Conservation (phyloP, 2,329 filamentous ascomycete genomes). For the Graphilbum fragrans region DNA sequence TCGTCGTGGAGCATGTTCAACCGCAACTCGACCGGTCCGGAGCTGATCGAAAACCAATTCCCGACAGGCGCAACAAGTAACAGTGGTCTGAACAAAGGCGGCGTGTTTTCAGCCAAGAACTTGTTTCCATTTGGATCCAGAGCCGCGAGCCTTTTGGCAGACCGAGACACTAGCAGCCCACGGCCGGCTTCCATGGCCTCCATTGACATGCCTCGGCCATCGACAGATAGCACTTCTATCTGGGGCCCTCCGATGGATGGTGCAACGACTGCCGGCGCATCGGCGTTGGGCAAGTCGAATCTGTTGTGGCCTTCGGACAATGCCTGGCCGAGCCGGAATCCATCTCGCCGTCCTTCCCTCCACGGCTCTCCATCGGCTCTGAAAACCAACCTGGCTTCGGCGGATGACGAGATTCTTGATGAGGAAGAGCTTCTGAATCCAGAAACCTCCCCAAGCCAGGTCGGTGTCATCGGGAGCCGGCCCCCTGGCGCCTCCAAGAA, state of each 20-base stretch:
- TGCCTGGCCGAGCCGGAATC: slow-evolving; percentile 46
- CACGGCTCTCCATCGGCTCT: slow-evolving; percentile 60
- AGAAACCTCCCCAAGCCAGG: slow-evolving; percentile 41
- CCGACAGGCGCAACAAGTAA: background rate
- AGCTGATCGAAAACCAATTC: slow-evolving; percentile 23
- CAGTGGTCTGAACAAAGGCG: slow-evolving; percentile 14
- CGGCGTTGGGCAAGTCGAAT: slow-evolving; percentile 32
- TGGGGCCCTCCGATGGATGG: slow-evolving; percentile 46
- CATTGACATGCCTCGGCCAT: slow-evolving; percentile 61
- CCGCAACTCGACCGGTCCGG: slow-evolving; percentile 36
- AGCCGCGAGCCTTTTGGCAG: slow-evolving; percentile 34
- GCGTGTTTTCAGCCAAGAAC: slow-evolving; percentile 24
- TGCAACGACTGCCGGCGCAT: slow-evolving; percentile 4
- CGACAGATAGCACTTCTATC: slow-evolving; percentile 65
- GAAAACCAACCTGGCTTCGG: slow-evolving; percentile 49
- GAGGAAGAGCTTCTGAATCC: slow-evolving; percentile 41
- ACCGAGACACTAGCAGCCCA: slow-evolving; percentile 46
- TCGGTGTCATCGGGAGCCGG: slow-evolving; percentile 69
- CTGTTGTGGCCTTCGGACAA: slow-evolving; percentile 55
- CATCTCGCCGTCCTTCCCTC: slow-evolving; percentile 69
- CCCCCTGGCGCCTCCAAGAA: slow-evolving; percentile 35
- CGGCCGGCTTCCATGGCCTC: slow-evolving; percentile 59
- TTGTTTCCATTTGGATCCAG: slow-evolving; percentile 39
- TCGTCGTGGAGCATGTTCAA: slow-evolving; percentile 47
- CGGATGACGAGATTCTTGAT: slow-evolving; percentile 52